Evolutionary conservation across 345 rosid species (phyloP), one percentile per base, ranked within the genome.

Genomic region (Eucalyptus urophylla): DNA sequence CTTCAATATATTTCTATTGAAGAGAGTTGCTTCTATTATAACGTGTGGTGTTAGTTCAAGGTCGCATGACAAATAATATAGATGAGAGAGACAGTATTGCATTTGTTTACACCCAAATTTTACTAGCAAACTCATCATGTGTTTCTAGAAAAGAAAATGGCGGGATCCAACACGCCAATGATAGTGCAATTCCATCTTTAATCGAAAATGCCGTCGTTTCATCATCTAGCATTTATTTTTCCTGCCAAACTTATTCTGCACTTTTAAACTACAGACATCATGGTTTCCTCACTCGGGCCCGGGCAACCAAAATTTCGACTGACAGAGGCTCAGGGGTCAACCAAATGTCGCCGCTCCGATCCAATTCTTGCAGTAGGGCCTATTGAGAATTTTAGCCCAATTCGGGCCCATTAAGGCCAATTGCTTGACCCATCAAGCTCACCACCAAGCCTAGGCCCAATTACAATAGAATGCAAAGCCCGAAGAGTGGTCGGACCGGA

Each of bases 1-100:
- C 16, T 62, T 62, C 31, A 27, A 29, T 62, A 62, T 6, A 62
- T 27, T 27, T 60, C 17, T 62, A 62, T 29, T 62, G 31, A 29
- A 62, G 69, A 27, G 69, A 62, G 16, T 62, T 62, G 14, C 31
- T 29, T 62, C 69, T 0, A 27, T 12, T 62, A 24, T 24, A 24
- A 56, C 29, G 1, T 6, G 33, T 62, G 31, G 3, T 0, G 0
- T 62, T 62, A 29, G 33, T 62, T 62, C n/a, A 62, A 4, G 69
- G 4, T 62, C 29, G 69, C 69, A 62, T 27, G 3, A 27, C 31
- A 62, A 62, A 62, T 6, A 29, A 62, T 0, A 29, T 62, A 29
- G 15, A 62, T 3, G 0, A 60, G 69, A 60, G 31, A 27, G 31
- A 60, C 0, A 8, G 11, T 60, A 60, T 60, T 60, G n/a, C 31